These are phyloP conservation scores for Vinca minor DNA, from an alignment of 257 asterid species.

Conservation along the genomic window DNA sequence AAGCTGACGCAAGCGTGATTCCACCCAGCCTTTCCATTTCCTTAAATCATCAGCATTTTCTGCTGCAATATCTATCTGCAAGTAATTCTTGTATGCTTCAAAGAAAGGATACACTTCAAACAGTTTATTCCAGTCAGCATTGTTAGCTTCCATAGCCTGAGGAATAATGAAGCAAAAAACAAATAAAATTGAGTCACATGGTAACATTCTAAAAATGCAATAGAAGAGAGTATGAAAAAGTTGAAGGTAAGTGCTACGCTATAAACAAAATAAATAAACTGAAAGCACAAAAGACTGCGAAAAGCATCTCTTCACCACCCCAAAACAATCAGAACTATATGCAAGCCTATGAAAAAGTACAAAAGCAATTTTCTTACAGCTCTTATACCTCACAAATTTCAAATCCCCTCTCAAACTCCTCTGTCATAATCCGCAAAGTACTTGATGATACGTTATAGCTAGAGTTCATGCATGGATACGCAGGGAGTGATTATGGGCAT, in stretches of 20 bases:
- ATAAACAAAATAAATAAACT: background rate
- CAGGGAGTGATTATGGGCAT: constrained; percentile 45
- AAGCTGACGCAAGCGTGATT: constrained; percentile 34
- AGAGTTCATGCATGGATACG: constrained; percentile 41
- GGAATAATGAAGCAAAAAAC: constrained; percentile 9
- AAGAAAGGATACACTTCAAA: constrained; percentile 31
- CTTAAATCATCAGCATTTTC: constrained; percentile 29
- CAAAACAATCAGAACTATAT: background rate
- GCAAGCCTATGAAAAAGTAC: background rate
- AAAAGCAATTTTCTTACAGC: background rate
- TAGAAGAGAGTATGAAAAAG: background rate
- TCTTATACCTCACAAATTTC: constrained; percentile 32
- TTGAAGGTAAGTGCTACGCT: background rate
- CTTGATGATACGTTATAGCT: constrained; percentile 40
- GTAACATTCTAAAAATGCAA: background rate
- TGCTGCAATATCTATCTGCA: constrained; percentile 33
- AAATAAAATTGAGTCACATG: background rate
- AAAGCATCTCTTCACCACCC: background rate
- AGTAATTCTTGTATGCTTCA: constrained; percentile 35
- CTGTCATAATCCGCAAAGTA: constrained; percentile 37
- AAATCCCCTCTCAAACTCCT: constrained; percentile 35
- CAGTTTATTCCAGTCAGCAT: constrained; percentile 25
- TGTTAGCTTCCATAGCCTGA: constrained; percentile 31
- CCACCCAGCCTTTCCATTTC: constrained; percentile 40
- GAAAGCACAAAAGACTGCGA: background rate